Base-by-base conservation (phyloP, 495 filamentous ascomycete species). In the Chaetomium tenue region DNA sequence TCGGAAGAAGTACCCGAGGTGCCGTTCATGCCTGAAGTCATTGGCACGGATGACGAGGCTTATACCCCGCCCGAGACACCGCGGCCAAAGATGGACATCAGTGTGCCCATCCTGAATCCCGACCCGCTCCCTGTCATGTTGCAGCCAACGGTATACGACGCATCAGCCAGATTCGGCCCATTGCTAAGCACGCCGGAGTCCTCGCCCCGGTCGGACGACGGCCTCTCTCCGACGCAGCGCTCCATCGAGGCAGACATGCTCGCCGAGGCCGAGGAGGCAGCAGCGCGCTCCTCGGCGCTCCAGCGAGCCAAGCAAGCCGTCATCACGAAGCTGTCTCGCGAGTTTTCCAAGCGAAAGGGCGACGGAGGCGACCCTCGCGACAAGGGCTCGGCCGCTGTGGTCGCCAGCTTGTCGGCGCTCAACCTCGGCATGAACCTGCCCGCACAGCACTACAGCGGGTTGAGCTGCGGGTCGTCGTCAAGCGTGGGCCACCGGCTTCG, bases 101-200 rank as follows among this genome's bases (percentile, higher is more conserved):
- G 79, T 2, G 72, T 75, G 8, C 82, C 82, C 11, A 80, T 84
- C 60, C 76, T 79, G n/a, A 71, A 74, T 61, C 67, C 75, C 0
- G 72, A 73, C 16, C 79, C 82, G 13, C 72, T 77, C 64, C 76
- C 79, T 11, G 70, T 76, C 33, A 68, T 79, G 26, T 69, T 82
- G 9, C 78, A 76, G 18, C 76, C 80, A 1, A 74, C 78, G 8
- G 75, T 82, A 20, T 83, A 83, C 67, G 76, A 81, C 54, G 79
- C 81, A 1, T 76, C 73, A 2, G 72, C 75, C 26, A 74, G 68
- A 12, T 63, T 71, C 33, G 71, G 72, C 26, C 72, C 74, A 6
- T 48, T 70, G 9, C 23, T 68, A 28, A 40, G 42, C 26, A 57
- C 50, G 15, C 48, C 54, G 30, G 66, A 58, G 20, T 26, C 50